phyloP scores from a whole-genome alignment of 2,329 filamentous ascomycete species.

The Cordyceps cicadae region DNA sequence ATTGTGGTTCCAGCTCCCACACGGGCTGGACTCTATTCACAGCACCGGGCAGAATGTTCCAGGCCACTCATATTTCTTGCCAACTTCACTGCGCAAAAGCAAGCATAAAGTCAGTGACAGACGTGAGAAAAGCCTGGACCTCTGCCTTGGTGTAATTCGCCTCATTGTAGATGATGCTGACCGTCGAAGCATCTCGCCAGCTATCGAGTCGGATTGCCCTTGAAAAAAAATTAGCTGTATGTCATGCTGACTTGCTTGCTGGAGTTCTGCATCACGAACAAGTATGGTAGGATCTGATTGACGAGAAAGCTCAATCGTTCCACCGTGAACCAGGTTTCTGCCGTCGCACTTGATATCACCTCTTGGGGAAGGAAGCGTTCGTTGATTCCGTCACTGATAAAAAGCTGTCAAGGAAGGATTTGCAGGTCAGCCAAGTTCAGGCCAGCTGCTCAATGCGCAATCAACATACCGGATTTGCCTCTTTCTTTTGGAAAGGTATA shows the following conservation, averaged over 20 bases:
- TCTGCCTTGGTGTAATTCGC: slow-evolving; percentile 6
- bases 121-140: neutral
- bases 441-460: neutral
- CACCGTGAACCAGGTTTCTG: neutral
- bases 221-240: neutral
- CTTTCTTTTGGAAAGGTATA: neutral
- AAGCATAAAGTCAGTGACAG: neutral
- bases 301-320: neutral
- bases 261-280: neutral
- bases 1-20: too few species aligned
- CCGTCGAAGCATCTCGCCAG: slow-evolving; percentile 8
- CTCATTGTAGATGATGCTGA: slow-evolving; percentile 10
- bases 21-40: too few species aligned
- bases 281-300: neutral
- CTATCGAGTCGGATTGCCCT: slow-evolving; percentile 10
- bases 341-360: neutral
- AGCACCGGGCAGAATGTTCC: too few species aligned
- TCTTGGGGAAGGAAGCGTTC: neutral
- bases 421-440: neutral
- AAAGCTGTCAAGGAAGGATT: neutral
- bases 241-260: neutral
- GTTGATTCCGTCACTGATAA: neutral
- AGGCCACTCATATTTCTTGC: too few species aligned
- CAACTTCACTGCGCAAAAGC: neutral
- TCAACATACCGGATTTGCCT: neutral